Conservation (phyloP, 2,329 filamentous ascomycete genomes). For the Phyllosticta citrichinensis region DNA sequence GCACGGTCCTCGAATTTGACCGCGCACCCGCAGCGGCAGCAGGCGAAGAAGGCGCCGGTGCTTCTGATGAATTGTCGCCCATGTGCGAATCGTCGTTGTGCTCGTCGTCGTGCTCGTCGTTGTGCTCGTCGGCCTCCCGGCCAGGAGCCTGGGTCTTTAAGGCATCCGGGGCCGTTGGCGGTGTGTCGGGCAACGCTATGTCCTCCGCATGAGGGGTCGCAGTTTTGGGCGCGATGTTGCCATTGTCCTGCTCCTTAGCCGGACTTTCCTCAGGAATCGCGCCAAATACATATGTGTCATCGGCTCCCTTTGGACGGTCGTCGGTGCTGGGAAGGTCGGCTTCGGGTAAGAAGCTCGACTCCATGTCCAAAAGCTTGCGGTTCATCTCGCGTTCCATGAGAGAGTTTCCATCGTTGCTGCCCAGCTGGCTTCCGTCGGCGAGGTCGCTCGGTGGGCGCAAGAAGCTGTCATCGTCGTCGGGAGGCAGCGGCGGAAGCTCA, state of each 20-base stretch:
- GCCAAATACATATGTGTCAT: slow-evolving; percentile 39
- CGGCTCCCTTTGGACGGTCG: slow-evolving; percentile 21
- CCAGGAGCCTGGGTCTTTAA: slow-evolving; percentile 32
- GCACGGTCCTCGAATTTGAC: slow-evolving; percentile 14
- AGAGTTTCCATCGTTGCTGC: slow-evolving; percentile 28
- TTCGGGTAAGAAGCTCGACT: slow-evolving; percentile 54
- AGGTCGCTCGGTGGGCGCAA: slow-evolving; percentile 19
- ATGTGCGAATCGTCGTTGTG: slow-evolving; percentile 17
- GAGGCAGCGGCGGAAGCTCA: slow-evolving; percentile 31
- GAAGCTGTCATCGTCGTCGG: slow-evolving; percentile 31
- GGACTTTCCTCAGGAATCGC: slow-evolving; percentile 16
- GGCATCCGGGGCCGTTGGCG: slow-evolving; percentile 30
- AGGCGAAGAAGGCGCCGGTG: slow-evolving; percentile 32
- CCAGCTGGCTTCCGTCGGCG: slow-evolving; percentile 19
- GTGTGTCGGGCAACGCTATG: slow-evolving; percentile 20
- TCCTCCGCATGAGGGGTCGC: slow-evolving; percentile 9
- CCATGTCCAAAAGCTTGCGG: slow-evolving; percentile 49
- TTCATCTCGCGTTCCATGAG: slow-evolving; percentile 51
- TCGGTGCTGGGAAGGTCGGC: slow-evolving; percentile 33
- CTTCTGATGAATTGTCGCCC: slow-evolving; percentile 20
- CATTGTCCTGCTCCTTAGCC: not conserved
- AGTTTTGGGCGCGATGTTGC: not conserved
- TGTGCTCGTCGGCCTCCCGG: slow-evolving; percentile 13
- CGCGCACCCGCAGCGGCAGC: slow-evolving; percentile 32
- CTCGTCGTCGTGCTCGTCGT: slow-evolving; percentile 15